phyloP scores from a whole-genome alignment of 352 stramenopile genomes.

The Pythium aquatile region DNA sequence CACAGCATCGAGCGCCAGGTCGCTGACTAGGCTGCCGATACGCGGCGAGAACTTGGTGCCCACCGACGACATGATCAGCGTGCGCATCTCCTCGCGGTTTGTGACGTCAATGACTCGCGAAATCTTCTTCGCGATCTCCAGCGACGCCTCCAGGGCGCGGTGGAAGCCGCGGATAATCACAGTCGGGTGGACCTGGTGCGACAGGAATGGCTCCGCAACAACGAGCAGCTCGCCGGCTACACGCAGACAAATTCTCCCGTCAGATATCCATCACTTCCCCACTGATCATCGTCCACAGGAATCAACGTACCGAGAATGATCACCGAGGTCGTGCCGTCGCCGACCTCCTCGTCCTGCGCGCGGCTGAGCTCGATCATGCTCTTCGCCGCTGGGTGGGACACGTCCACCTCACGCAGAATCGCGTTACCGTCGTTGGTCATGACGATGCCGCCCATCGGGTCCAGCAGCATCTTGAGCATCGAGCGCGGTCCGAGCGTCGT shows the following conservation, averaged over 20 bases:
- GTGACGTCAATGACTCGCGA: constrained; percentile 93
- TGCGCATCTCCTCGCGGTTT: constrained; percentile 94
- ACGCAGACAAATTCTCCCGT: constrained; percentile 5
- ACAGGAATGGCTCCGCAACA: constrained; percentile 96
- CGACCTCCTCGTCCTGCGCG: constrained; percentile 99
- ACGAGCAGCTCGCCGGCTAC: constrained; percentile 96
- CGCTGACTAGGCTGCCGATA: constrained; percentile 96
- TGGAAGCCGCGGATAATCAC: constrained; percentile 97
- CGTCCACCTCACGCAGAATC: constrained; percentile 98
- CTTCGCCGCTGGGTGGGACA: constrained; percentile 97
- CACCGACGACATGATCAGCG: constrained; percentile 96
- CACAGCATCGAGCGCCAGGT: constrained; percentile 97
- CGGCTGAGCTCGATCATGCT: constrained; percentile 99
- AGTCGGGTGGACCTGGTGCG: constrained; percentile 97
- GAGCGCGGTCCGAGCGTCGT: constrained; percentile 98
- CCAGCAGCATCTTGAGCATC: constrained; percentile 99
- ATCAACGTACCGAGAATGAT: constrained; percentile 93
- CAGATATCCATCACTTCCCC: not conserved
- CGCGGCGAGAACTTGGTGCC: constrained; percentile 98
- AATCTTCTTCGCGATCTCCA: constrained; percentile 94
- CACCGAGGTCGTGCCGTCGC: constrained; percentile 99
- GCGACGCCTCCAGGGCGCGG: constrained; percentile 72
- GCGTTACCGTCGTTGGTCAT: constrained; percentile 99
- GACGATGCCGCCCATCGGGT: constrained; percentile 99
- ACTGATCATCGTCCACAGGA: not conserved